Base-by-base conservation (phyloP, 73 alveolate species). In the Paramecium sexaurelia region DNA sequence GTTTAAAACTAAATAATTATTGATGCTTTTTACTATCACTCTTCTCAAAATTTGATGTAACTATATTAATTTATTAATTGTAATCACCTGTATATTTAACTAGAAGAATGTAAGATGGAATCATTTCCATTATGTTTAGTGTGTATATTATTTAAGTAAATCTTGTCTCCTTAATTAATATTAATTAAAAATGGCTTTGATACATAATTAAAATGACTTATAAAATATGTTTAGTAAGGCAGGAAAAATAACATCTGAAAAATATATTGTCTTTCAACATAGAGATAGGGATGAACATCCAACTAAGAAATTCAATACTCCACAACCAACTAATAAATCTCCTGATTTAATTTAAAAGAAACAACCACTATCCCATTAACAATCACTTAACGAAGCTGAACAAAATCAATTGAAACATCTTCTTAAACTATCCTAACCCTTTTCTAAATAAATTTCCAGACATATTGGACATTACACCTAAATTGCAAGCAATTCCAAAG, bases 171-270 rank as follows among this genome's bases (percentile, higher is more conserved):
- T 51, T n/a, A 22, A 61, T 61, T 32, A 13, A 26, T 29, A 61
- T 61, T 61, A 26, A 61, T 22, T 61, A 61, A 51, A 51, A 51
- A 66, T 66, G 83, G 83, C 83, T 29, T 5, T 73, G 22, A 73
- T 73, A 29, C 57, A 73, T 35, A 73, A 73, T 37, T 41, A 35
- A 73, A 73, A 37, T 73, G 87, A 73, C 45, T 32, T 41, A 61
- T 66, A 61, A 75, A 75, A 75, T 32, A 86, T 86, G 93, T 86
- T 86, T 51, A 56, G 87, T 29, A 86, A 86, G 71, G 93, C 93
- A 3, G 93, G 93, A 40, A 86, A 75, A 61, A 61, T 86, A 22
- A 86, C 93, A 6, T 86, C 93, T 61, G 93, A 86, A 37, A 86
- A 66, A 61, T 86, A 86, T 61, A 66, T 66, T 5, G 71, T 86